Conservation (phyloP, 2,329 filamentous ascomycete species). For the Scedosporium boydii region DNA sequence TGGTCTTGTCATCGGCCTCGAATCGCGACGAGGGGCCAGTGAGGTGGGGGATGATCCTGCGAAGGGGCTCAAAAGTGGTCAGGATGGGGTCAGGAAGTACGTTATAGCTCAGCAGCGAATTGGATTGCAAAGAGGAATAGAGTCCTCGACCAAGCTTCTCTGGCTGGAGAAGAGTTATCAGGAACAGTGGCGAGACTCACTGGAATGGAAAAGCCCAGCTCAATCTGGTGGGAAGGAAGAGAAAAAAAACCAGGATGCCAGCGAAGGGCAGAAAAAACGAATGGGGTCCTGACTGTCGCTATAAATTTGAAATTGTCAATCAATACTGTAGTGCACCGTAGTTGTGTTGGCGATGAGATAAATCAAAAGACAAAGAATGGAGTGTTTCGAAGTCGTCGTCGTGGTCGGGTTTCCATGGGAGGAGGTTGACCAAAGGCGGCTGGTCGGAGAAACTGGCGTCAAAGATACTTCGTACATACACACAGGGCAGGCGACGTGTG, state of each 20-base stretch:
- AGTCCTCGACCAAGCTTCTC: not conserved
- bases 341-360: not conserved
- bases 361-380: constrained; percentile 3
- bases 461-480: not conserved
- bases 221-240: not conserved
- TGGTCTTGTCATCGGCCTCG: not conserved
- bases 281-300: not conserved
- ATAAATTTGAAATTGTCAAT: not conserved
- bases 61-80: not conserved
- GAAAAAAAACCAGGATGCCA: not conserved
- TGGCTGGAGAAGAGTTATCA: not conserved
- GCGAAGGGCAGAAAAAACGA: not conserved
- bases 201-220: not conserved
- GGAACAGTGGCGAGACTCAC: not conserved
- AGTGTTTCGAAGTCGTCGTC: not conserved
- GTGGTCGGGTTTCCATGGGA: not conserved
- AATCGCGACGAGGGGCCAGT: not conserved
- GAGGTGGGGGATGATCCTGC: not conserved
- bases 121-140: not conserved
- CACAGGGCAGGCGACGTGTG: not conserved
- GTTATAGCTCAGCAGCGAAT: not conserved
- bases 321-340: constrained; percentile 3
- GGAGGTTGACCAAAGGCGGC: constrained; percentile 3
- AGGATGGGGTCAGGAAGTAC: not conserved
- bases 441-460: constrained; percentile 2